Conservation (phyloP, 176 grass and related monocot genomes). For the Oryza australiensis region DNA sequence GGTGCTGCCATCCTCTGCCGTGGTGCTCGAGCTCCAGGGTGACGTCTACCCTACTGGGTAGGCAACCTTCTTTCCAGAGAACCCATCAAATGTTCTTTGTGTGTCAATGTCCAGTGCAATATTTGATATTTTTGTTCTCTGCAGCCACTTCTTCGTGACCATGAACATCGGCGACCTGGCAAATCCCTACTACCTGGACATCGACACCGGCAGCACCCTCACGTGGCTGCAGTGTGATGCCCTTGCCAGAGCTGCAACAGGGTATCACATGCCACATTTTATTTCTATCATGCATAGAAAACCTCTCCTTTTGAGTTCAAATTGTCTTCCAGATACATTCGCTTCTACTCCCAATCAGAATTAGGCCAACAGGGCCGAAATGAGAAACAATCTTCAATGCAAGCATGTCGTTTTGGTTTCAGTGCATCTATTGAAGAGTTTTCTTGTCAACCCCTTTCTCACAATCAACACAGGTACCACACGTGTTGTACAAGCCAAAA, state of each 20-base stretch:
- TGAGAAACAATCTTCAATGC: too few relatives aligned
- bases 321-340: background rate
- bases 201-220: conserved; percentile 73
- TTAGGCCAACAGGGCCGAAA: too few relatives aligned
- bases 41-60: conserved; percentile 58
- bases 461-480: conserved; percentile 41
- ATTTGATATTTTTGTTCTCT: background rate
- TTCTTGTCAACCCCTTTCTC: background rate
- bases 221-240: conserved; percentile 65
- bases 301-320: too few relatives aligned
- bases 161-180: conserved; percentile 59
- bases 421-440: too few relatives aligned
- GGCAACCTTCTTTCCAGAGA: background rate
- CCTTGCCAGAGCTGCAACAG: conserved; percentile 47
- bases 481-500: conserved; percentile 33
- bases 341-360: too few relatives aligned
- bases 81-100: background rate
- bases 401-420: too few relatives aligned
- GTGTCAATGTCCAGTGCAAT: background rate
- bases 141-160: conserved; percentile 45
- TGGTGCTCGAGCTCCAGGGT: conserved; percentile 41
- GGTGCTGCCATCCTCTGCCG: conserved; percentile 24
- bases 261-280: background rate
- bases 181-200: conserved; percentile 59
- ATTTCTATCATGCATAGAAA: background rate